A percentile compares a stretch with the other conserved stretches of the same genome.
Evolutionary conservation across 345 rosid genomes (phyloP).

Genomic region (Mallotus nudiflorus): DNA sequence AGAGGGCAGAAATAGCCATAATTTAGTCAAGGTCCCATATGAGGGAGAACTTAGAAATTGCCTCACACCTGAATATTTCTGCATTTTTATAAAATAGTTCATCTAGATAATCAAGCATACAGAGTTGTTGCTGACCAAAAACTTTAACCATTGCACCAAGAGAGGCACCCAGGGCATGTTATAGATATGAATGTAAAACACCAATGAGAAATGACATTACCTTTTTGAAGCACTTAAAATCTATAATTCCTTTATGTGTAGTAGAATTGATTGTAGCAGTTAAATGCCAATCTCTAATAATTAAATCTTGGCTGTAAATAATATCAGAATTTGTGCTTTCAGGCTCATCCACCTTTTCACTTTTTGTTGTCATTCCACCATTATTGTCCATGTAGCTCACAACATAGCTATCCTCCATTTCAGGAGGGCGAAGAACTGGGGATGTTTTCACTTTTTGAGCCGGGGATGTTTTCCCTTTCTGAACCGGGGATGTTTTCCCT

Average conservation of each 20-base stretch:
- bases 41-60: not conserved
- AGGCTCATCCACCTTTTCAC: conserved; percentile 43
- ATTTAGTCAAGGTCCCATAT: not conserved
- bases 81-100: not conserved
- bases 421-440: conserved; percentile 15
- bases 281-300: conserved; percentile 44
- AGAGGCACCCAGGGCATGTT: not conserved
- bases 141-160: not conserved
- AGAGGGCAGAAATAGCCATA: not conserved
- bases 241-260: conserved; percentile 35
- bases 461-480: conserved; percentile 29
- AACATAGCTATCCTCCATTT: conserved; percentile 21
- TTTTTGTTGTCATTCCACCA: conserved; percentile 33
- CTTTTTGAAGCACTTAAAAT: conserved; percentile 91
- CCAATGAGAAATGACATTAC: conserved; percentile 34
- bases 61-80: not conserved
- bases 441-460: conserved; percentile 29
- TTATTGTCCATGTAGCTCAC: conserved; percentile 22
- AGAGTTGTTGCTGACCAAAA: not conserved
- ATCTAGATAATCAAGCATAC: not conserved
- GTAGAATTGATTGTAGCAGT: conserved; percentile 30
- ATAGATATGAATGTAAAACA: not conserved
- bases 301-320: conserved; percentile 63
- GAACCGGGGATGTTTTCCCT: conserved; percentile 27
- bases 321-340: conserved; percentile 66